A percentile compares a stretch with the other conserved stretches of the same genome.
Conservation (phyloP, 768 basidiomycete genomes). For the Lentinula boryana region DNA sequence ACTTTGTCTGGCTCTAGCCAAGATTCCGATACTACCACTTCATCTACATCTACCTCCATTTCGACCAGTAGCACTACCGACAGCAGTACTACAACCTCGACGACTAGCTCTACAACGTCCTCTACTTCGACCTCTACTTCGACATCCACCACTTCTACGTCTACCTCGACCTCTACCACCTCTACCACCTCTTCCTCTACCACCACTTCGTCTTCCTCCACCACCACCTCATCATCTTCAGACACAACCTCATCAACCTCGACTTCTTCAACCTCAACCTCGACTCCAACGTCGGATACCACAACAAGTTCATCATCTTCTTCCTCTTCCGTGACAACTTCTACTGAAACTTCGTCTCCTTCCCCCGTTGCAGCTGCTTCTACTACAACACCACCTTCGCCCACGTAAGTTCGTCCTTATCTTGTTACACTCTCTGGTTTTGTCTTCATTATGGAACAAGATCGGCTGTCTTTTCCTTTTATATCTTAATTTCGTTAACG, state of each 20-base stretch:
- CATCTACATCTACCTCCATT: conserved; percentile 9
- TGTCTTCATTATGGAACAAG: not conserved
- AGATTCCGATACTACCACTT: conserved; percentile 9
- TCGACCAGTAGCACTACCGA: conserved; percentile 6
- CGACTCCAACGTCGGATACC: not conserved
- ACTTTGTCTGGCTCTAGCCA: conserved; percentile 14
- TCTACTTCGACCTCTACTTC: conserved; percentile 15
- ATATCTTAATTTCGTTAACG: conserved; percentile 6
- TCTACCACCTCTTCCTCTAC: conserved; percentile 12
- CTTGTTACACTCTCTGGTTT: conserved; percentile 13
- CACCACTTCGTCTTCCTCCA: conserved; percentile 13
- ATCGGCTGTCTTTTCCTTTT: not conserved
- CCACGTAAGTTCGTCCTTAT: conserved; percentile 13
- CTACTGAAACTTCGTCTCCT: conserved; percentile 3
- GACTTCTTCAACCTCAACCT: conserved; percentile 8
- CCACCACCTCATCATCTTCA: conserved; percentile 12
- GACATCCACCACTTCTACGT: conserved; percentile 13
- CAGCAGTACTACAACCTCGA: conserved; percentile 13
- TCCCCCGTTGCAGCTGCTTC: not conserved
- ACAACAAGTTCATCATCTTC: conserved; percentile 4
- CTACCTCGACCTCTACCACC: conserved; percentile 12
- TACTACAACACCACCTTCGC: not conserved
- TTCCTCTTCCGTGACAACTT: conserved; percentile 2
- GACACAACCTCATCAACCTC: conserved; percentile 12
- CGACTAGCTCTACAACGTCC: conserved; percentile 16